Evolutionary conservation across 2,329 filamentous ascomycete species (phyloP), one percentile per base, ranked within the genome.

Genomic region (Colletotrichum scovillei): DNA sequence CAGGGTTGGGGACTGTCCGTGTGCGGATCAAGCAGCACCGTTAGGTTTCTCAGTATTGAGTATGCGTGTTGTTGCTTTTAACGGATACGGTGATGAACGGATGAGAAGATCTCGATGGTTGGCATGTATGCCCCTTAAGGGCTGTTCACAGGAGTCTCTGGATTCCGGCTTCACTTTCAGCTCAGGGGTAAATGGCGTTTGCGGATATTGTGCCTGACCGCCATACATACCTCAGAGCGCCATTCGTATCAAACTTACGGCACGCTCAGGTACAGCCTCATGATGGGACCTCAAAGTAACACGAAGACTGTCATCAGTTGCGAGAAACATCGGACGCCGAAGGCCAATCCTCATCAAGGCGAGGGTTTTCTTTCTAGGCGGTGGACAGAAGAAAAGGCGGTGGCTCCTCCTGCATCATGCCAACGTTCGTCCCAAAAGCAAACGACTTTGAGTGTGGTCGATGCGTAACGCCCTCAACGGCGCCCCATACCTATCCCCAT

Each of bases 391-490:
- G 19, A 28, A 26, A 16, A 0, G 4, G 11, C 24, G 16, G 59
- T 4, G 30, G 32, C 14, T 0, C 5, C 14, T 3, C 14, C 5
- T 0, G 14, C 38, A 42, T 1, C 5, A 42, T 42, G 38, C 38
- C 38, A 35, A 66, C 35, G 7, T 4, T 12, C 3, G 24, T 22
- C 8, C 8, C 14, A 28, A 16, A 22, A 24, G 64, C 53, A 30
- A 65, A 53, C 14, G 42, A 62, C 22, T 70, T 73, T 73, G 67
- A 56, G 56, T 73, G 70, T 73, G 56, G 60, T 73, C 70, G 62
- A 62, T 67, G 66, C 38, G n/a, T 35, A 1, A 6, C 22, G 30
- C 55, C 63, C 11, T 11, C 30, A 28, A 42, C 49, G 46, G 32
- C 5, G 52, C 22, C 22, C 52, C 52, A 55, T 28, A 24, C 1